Conservation (phyloP, 164 flowering plant species). For the Vitis riparia region DNA sequence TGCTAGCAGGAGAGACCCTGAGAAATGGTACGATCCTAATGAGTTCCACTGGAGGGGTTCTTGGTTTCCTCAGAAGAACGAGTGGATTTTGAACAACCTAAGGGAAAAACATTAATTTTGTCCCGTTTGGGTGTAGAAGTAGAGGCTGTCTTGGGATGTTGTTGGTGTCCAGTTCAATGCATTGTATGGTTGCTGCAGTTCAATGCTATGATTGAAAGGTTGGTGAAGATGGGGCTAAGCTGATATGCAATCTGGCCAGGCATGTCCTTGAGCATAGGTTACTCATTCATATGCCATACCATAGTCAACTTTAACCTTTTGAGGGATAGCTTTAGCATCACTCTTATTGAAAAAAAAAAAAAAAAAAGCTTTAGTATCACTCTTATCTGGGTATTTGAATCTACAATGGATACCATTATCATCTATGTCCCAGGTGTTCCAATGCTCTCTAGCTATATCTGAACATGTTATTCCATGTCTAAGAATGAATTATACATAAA, state of each 20-base stretch:
- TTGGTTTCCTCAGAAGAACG: background rate
- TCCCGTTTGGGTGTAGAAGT: slow-evolving; percentile 17
- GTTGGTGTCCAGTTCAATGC: background rate
- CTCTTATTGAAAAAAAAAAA: too few relatives aligned
- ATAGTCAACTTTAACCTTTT: slow-evolving; percentile 6
- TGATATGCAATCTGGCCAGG: background rate
- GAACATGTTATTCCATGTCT: too few relatives aligned
- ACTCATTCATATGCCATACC: slow-evolving; percentile 8
- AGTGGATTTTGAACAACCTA: background rate
- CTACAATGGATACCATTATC: too few relatives aligned
- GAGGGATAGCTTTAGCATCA: too few relatives aligned
- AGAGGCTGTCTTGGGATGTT: slow-evolving; percentile 10
- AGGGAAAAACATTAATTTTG: background rate
- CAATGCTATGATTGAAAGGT: slow-evolving; percentile 20
- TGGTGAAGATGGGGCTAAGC: background rate
- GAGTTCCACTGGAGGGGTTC: slow-evolving; percentile 6
- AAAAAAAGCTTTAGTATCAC: too few relatives aligned
- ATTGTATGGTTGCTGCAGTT: background rate
- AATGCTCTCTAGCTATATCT: too few relatives aligned
- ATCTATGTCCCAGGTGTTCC: too few relatives aligned
- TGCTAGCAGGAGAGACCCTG: slow-evolving; percentile 14
- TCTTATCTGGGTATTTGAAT: too few relatives aligned
- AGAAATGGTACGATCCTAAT: slow-evolving; percentile 1
- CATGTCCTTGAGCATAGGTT: slow-evolving; percentile 7
- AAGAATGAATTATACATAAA: too few relatives aligned